Evolutionary conservation across 2,329 filamentous ascomycete genomes (phyloP).

Genomic region (Rhinocladiella similis): DNA sequence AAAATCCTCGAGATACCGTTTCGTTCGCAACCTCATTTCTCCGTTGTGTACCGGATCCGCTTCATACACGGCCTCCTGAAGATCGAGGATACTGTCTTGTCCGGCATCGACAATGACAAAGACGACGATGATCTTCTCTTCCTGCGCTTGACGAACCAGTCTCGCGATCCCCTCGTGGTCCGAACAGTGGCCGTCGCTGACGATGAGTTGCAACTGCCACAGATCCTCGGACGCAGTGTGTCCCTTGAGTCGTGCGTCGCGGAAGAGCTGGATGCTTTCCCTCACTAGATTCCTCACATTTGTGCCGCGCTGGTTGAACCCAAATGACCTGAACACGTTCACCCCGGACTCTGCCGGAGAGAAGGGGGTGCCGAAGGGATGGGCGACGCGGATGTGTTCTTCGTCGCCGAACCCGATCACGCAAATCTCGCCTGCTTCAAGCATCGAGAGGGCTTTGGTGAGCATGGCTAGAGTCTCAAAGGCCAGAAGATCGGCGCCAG

Average conservation of each 20-base stretch:
- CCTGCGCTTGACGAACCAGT: slow-evolving; percentile 81
- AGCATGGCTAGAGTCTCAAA: slow-evolving; percentile 95
- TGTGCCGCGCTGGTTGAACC: slow-evolving; percentile 81
- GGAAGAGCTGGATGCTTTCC: slow-evolving; percentile 78
- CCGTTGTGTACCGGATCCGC: slow-evolving; percentile 54
- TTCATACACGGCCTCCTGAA: slow-evolving; percentile 83
- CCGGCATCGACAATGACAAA: slow-evolving; percentile 89
- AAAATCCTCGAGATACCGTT: slow-evolving; percentile 91
- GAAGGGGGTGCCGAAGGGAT: slow-evolving; percentile 82
- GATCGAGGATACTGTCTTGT: slow-evolving; percentile 68
- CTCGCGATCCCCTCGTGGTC: slow-evolving; percentile 81
- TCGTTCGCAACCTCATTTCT: slow-evolving; percentile 71
- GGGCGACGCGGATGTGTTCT: slow-evolving; percentile 72
- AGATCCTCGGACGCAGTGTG: slow-evolving; percentile 63
- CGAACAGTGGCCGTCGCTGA: slow-evolving; percentile 92
- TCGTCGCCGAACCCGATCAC: slow-evolving; percentile 83
- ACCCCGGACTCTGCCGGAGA: slow-evolving; percentile 72
- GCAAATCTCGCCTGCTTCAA: slow-evolving; percentile 91
- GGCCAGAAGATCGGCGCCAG: slow-evolving; percentile 72
- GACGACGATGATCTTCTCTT: slow-evolving; percentile 95
- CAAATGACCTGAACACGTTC: slow-evolving; percentile 80
- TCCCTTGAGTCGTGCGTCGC: slow-evolving; percentile 65
- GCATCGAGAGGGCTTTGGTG: slow-evolving; percentile 80
- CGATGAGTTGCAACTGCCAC: slow-evolving; percentile 92
- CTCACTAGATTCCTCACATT: slow-evolving; percentile 79